Conservation (phyloP, 768 basidiomycete genomes). For the Mycena leptocephala region DNA sequence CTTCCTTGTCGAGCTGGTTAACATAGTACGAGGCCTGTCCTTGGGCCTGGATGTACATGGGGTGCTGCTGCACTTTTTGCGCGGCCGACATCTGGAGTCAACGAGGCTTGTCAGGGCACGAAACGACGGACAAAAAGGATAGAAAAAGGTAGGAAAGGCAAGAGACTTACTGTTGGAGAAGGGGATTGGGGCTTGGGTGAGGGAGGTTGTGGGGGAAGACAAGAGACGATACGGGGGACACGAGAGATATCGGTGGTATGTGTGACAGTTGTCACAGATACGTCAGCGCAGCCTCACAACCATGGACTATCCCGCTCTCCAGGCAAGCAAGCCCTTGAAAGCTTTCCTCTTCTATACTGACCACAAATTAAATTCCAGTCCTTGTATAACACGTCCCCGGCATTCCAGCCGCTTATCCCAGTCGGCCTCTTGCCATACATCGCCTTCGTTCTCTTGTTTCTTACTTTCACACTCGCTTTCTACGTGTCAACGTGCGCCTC, state of each 20-base stretch:
- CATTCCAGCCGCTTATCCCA: slow-evolving; percentile 83
- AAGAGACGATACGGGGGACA: slow-evolving; percentile 35
- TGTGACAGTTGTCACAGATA: slow-evolving; percentile 60
- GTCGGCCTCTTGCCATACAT: slow-evolving; percentile 79
- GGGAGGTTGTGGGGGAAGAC: slow-evolving; percentile 44
- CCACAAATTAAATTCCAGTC: slow-evolving; percentile 53
- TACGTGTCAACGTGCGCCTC: slow-evolving; percentile 89
- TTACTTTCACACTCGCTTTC: slow-evolving; percentile 90
- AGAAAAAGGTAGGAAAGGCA: background rate
- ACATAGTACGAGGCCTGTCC: slow-evolving; percentile 88
- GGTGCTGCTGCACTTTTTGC: slow-evolving; percentile 91
- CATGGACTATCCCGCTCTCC: slow-evolving; percentile 70
- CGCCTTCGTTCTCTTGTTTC: slow-evolving; percentile 79
- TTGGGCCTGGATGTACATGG: slow-evolving; percentile 87
- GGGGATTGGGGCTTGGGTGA: slow-evolving; percentile 23
- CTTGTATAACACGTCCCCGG: slow-evolving; percentile 75
- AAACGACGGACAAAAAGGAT: background rate
- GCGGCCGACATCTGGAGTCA: slow-evolving; percentile 78
- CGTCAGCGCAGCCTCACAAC: slow-evolving; percentile 59
- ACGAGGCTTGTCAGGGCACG: slow-evolving; percentile 25
- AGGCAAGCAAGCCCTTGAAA: slow-evolving; percentile 54
- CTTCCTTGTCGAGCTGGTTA: slow-evolving; percentile 97
- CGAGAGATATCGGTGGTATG: slow-evolving; percentile 69
- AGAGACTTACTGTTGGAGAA: slow-evolving; percentile 9
- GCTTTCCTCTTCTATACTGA: slow-evolving; percentile 1